Conservation (phyloP, 352 stramenopile genomes). For the Phytophthora capsici region DNA sequence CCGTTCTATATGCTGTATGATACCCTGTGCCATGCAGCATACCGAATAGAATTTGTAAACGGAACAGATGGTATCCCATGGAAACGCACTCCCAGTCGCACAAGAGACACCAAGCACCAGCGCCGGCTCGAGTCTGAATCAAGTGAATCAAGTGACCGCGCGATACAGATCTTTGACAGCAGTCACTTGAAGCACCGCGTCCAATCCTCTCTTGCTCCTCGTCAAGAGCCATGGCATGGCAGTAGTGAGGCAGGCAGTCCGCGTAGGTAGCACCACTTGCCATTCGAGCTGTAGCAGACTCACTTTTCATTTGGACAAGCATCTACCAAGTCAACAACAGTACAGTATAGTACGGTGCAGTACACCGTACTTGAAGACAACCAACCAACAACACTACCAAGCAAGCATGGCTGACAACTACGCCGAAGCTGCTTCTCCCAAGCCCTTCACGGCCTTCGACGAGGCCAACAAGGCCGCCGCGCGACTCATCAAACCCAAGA, state of each 20-base stretch:
- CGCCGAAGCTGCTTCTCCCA: constrained; percentile 18
- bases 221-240: neutral
- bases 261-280: neutral
- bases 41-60: too few relatives aligned
- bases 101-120: neutral
- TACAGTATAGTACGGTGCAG: too few relatives aligned
- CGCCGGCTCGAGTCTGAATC: neutral
- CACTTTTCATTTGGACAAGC: constrained; percentile 32
- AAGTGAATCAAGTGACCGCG: neutral
- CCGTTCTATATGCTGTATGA: too few relatives aligned
- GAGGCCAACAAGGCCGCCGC: constrained; percentile 37
- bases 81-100: neutral
- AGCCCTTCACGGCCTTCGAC: constrained; percentile 23
- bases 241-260: neutral
- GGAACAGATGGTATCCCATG: neutral
- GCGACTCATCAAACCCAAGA: constrained; percentile 31
- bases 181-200: neutral
- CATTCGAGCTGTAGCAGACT: neutral
- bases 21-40: too few relatives aligned
- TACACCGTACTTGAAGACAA: neutral
- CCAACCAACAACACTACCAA: constrained; percentile 8
- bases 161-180: neutral
- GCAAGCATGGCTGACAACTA: constrained; percentile 21
- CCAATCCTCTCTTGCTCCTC: neutral
- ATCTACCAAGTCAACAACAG: constrained; percentile 14